Evolutionary conservation across 371 early-diverging fungal species (phyloP).

Genomic region (Cokeromyces recurvatus): DNA sequence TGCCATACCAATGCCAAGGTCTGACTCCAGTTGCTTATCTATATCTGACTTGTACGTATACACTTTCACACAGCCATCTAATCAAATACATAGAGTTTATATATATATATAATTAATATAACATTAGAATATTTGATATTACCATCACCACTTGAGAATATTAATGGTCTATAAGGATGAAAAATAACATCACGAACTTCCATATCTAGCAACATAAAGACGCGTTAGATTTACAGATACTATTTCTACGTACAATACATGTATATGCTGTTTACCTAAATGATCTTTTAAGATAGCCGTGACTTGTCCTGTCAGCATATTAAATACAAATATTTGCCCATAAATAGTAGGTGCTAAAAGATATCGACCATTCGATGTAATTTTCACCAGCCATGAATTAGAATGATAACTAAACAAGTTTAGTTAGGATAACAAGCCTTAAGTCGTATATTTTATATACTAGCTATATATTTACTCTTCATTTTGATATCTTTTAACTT

Average conservation of each 20-base stretch:
- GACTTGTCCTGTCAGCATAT: slow-evolving; percentile 67
- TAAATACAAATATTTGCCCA: slow-evolving; percentile 83
- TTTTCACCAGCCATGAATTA: slow-evolving; percentile 88
- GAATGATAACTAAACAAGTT: slow-evolving; percentile 60
- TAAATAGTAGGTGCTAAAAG: slow-evolving; percentile 82
- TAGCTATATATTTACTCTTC: slow-evolving; percentile 53
- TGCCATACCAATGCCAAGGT: slow-evolving; percentile 13
- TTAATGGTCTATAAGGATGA: slow-evolving; percentile 73
- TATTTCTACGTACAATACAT: no score
- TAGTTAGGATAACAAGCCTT: no score
- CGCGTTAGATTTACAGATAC: no score
- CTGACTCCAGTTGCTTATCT: slow-evolving; percentile 8
- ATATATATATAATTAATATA: neutral
- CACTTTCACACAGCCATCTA: slow-evolving; percentile 38
- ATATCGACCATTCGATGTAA: slow-evolving; percentile 81
- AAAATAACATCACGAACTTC: slow-evolving; percentile 91
- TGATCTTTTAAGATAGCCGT: slow-evolving; percentile 73
- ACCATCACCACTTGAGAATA: slow-evolving; percentile 87
- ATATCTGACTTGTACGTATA: slow-evolving; percentile 26
- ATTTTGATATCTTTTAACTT: slow-evolving; percentile 68
- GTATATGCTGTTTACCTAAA: slow-evolving; percentile 53
- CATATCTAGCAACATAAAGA: no score
- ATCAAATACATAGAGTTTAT: neutral
- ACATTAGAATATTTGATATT: slow-evolving; percentile 13
- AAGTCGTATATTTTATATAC: no score